Evolutionary conservation across 768 basidiomycete species (phyloP).

Genomic region (Naematelia aurantialba): DNA sequence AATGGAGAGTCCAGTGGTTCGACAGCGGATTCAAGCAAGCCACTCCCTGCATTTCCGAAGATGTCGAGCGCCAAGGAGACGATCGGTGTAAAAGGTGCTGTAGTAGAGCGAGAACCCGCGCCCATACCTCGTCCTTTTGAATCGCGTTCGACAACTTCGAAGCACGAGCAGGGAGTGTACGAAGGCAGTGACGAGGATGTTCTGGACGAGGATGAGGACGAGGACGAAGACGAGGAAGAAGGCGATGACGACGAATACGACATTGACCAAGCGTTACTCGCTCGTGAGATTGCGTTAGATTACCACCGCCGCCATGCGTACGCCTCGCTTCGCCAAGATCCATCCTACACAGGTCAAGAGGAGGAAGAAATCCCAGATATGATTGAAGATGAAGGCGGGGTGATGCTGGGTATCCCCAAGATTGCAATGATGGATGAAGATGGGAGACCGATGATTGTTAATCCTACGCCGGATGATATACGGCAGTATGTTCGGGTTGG

Average conservation of each 20-base stretch:
- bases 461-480: slow-evolving; percentile 37
- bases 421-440: slow-evolving; percentile 11
- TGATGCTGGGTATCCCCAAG: slow-evolving; percentile 36
- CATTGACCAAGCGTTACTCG: slow-evolving; percentile 35
- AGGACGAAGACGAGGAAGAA: slow-evolving; percentile 30
- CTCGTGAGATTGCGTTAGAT: slow-evolving; percentile 34
- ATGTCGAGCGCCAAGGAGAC: not conserved
- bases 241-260: slow-evolving; percentile 40
- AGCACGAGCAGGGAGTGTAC: not conserved
- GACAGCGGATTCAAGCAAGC: slow-evolving; percentile 5
- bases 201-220: slow-evolving; percentile 15
- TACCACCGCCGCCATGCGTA: slow-evolving; percentile 37
- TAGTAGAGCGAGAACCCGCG: not conserved
- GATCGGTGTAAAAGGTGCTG: not conserved
- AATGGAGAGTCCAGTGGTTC: not conserved
- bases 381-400: slow-evolving; percentile 17
- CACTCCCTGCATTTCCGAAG: not conserved
- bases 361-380: slow-evolving; percentile 45
- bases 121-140: too few species aligned
- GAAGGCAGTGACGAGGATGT: slow-evolving; percentile 2
- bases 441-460: slow-evolving; percentile 27
- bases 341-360: slow-evolving; percentile 28
- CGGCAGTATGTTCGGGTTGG: slow-evolving; percentile 32
- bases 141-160: not conserved
- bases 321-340: slow-evolving; percentile 29